A percentile compares a stretch with the other conserved stretches of the same genome.
Conservation (phyloP, 2,329 filamentous ascomycete genomes). For the Cryphonectria japonica region DNA sequence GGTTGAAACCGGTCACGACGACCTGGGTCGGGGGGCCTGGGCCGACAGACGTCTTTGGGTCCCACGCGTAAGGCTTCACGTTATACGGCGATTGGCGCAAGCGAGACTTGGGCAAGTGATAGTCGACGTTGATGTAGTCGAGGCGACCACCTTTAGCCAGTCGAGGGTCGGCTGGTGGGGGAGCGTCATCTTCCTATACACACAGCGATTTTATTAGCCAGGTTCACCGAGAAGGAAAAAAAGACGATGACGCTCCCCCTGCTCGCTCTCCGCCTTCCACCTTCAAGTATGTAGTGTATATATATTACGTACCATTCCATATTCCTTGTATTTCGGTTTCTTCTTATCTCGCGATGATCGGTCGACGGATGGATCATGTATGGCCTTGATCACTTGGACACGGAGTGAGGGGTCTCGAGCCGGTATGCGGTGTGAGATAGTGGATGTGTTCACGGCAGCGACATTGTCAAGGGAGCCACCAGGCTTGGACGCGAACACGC, state of each 20-base stretch:
- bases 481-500: slow-evolving; percentile 37
- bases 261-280: slow-evolving; percentile 46
- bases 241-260: slow-evolving; percentile 67
- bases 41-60: slow-evolving; percentile 81
- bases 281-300: slow-evolving; percentile 34
- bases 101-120: slow-evolving; percentile 71
- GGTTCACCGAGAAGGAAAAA: slow-evolving; percentile 24
- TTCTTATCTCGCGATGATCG: slow-evolving; percentile 56
- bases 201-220: slow-evolving; percentile 52
- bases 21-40: slow-evolving; percentile 89
- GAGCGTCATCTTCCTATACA: slow-evolving; percentile 77
- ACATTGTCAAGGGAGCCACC: slow-evolving; percentile 38
- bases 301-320: slow-evolving; percentile 67
- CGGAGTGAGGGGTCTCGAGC: slow-evolving; percentile 60
- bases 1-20: slow-evolving; percentile 95
- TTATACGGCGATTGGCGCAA: slow-evolving; percentile 76
- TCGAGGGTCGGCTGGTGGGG: slow-evolving; percentile 78
- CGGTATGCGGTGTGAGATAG: slow-evolving; percentile 49
- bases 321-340: slow-evolving; percentile 66
- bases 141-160: slow-evolving; percentile 69
- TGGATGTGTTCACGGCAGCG: slow-evolving; percentile 38
- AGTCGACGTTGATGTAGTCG: slow-evolving; percentile 71
- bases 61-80: slow-evolving; percentile 79
- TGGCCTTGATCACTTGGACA: slow-evolving; percentile 61
- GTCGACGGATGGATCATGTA: slow-evolving; percentile 64